phyloP scores from a whole-genome alignment of 805 yeast genomes.

The Kazachstania psychrophila region DNA sequence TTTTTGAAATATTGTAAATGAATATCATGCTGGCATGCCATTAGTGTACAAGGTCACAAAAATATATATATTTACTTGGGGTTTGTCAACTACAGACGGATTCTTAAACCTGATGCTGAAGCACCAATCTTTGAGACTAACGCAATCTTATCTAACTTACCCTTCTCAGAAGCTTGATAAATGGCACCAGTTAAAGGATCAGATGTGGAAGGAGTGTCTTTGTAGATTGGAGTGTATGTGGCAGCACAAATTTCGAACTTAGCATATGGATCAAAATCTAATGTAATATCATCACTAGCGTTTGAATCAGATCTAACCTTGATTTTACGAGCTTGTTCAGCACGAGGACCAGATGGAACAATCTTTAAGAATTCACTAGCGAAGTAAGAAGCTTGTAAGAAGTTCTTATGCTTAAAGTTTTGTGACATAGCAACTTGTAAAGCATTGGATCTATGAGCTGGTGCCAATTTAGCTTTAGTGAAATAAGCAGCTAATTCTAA shows the following conservation, averaged over 20 bases:
- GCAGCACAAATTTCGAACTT: constrained; percentile 85
- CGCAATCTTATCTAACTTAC: constrained; percentile 69
- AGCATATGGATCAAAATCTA: constrained; percentile 88
- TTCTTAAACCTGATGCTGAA: constrained; percentile 81
- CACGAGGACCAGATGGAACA: constrained; percentile 64
- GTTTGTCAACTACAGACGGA: constrained; percentile 18
- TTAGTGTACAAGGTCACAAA: no score
- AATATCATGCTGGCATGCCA: no score
- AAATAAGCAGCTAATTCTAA: constrained; percentile 94
- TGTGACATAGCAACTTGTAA: constrained; percentile 92
- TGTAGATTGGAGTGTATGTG: constrained; percentile 81
- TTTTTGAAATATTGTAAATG: no score
- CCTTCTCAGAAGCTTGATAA: constrained; percentile 70
- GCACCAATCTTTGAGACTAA: constrained; percentile 75
- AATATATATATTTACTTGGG: not conserved
- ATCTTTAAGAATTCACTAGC: constrained; percentile 75
- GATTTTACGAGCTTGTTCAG: constrained; percentile 80
- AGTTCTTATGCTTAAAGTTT: constrained; percentile 82
- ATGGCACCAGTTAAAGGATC: constrained; percentile 89
- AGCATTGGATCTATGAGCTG: constrained; percentile 78
- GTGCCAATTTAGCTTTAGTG: constrained; percentile 73
- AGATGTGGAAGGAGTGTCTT: constrained; percentile 52
- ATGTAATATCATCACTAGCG: constrained; percentile 78
- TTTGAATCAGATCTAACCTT: constrained; percentile 70
- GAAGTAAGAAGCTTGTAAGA: constrained; percentile 78